Conservation (phyloP, 2,329 filamentous ascomycete species). For the Ilyonectria mors-panacis region DNA sequence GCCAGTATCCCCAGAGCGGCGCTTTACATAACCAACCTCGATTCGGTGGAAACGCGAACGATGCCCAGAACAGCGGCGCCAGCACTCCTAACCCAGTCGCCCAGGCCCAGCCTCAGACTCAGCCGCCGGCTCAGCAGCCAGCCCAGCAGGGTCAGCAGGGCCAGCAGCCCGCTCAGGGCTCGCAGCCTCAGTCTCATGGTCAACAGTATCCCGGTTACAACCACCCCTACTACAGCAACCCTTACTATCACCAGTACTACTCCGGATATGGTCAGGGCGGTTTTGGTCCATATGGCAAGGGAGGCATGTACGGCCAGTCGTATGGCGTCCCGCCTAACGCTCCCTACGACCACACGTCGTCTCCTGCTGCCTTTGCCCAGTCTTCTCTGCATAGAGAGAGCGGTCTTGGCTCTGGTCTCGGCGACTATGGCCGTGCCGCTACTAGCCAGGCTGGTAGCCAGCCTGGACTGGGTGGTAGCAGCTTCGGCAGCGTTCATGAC, state of each 20-base stretch:
- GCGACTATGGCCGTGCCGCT: slow-evolving; percentile 68
- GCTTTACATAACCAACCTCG: slow-evolving; percentile 68
- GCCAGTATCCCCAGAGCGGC: slow-evolving; percentile 82
- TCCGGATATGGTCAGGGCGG: slow-evolving; percentile 69
- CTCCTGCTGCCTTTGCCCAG: slow-evolving; percentile 69
- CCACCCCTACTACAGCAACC: slow-evolving; percentile 74
- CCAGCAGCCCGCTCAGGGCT: slow-evolving; percentile 58
- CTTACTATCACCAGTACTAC: slow-evolving; percentile 75
- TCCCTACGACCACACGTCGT: slow-evolving; percentile 70
- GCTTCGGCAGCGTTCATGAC: slow-evolving; percentile 70
- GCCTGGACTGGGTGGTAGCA: slow-evolving; percentile 64
- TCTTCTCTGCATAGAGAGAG: slow-evolving; percentile 68
- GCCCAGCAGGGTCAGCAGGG: slow-evolving; percentile 62
- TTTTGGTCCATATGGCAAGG: slow-evolving; percentile 70
- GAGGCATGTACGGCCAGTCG: slow-evolving; percentile 68
- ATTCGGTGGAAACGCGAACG: slow-evolving; percentile 70
- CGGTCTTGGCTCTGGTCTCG: slow-evolving; percentile 65
- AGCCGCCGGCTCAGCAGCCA: slow-evolving; percentile 60
- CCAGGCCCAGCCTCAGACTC: slow-evolving; percentile 63
- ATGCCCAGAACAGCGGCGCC: slow-evolving; percentile 88
- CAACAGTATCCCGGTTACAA: slow-evolving; percentile 68
- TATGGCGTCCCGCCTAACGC: slow-evolving; percentile 71
- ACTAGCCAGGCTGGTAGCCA: slow-evolving; percentile 66
- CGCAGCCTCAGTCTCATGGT: slow-evolving; percentile 61
- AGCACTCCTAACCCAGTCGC: slow-evolving; percentile 88